Conservation (phyloP, 345 rosid genomes). For the Reutealis trisperma region DNA sequence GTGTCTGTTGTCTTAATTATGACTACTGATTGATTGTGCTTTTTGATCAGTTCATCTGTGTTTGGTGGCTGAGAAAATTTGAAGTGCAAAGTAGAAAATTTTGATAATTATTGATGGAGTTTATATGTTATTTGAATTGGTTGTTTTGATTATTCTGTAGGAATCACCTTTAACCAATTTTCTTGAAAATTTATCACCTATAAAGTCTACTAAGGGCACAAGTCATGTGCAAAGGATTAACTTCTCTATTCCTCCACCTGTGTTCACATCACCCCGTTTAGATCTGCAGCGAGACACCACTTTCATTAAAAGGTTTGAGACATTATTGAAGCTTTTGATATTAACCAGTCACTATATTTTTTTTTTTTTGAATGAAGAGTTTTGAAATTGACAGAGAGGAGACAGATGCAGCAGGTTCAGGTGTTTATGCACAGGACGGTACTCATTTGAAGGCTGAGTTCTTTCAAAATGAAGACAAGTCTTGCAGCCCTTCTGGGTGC, state of each 20-base stretch:
- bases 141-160: slow-evolving; percentile 15
- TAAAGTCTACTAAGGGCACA: slow-evolving; percentile 26
- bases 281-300: slow-evolving; percentile 17
- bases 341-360: background rate
- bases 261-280: slow-evolving; percentile 38
- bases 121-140: too few species aligned
- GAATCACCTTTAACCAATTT: slow-evolving; percentile 32
- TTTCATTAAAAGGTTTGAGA: slow-evolving; percentile 30
- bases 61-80: background rate
- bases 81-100: too few species aligned
- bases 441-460: background rate
- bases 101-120: too few species aligned
- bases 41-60: background rate
- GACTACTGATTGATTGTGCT: background rate
- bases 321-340: background rate
- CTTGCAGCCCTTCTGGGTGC: slow-evolving; percentile 20
- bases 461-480: slow-evolving; percentile 17
- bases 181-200: slow-evolving; percentile 34
- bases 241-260: slow-evolving; percentile 24
- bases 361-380: slow-evolving; percentile 3
- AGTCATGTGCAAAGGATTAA: slow-evolving; percentile 16
- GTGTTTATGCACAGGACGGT: slow-evolving; percentile 11
- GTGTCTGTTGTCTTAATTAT: background rate
- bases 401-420: slow-evolving; percentile 11
- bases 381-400: slow-evolving; percentile 26